A percentile compares a stretch with the other conserved stretches of the same genome.
phyloP scores from a whole-genome alignment of 805 yeast species.

The Kodamaea restingae region DNA sequence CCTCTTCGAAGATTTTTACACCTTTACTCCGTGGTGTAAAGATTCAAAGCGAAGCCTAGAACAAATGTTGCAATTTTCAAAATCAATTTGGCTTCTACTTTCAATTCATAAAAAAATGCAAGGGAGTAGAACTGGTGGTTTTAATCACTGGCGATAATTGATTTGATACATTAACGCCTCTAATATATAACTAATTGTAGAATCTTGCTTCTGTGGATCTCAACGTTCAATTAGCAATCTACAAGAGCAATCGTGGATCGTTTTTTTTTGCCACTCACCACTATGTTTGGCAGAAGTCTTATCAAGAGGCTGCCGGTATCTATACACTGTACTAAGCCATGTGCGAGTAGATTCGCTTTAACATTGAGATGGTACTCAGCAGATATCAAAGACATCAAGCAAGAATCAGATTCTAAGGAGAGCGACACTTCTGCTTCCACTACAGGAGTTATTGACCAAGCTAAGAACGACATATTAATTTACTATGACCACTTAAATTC shows the following conservation, averaged over 20 bases:
- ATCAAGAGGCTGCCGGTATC: no score
- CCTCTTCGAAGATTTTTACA: conserved; percentile 32
- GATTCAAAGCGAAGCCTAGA: conserved; percentile 36
- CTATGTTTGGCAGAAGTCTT: not conserved
- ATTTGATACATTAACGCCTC: conserved; percentile 26
- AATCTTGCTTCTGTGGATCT: not conserved
- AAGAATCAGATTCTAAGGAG: conserved; percentile 27
- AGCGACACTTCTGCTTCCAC: conserved; percentile 30
- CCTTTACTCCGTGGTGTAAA: conserved; percentile 26
- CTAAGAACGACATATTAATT: conserved; percentile 28
- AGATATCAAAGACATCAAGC: conserved; percentile 31
- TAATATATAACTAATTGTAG: not conserved
- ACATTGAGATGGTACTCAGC: conserved; percentile 10
- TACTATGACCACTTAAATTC: conserved; percentile 38
- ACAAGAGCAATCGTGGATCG: not conserved
- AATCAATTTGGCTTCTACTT: conserved; percentile 17
- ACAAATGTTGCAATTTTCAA: conserved; percentile 14
- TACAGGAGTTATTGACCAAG: conserved; percentile 40
- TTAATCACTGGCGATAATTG: conserved; percentile 23
- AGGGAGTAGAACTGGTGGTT: conserved; percentile 23
- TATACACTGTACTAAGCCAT: no score
- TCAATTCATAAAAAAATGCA: conserved; percentile 15
- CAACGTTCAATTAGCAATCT: conserved; percentile 1
- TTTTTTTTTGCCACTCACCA: not conserved
- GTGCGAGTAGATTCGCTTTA: no score